Conservation (phyloP, 345 rosid genomes). For the Rhodomyrtus tomentosa region DNA sequence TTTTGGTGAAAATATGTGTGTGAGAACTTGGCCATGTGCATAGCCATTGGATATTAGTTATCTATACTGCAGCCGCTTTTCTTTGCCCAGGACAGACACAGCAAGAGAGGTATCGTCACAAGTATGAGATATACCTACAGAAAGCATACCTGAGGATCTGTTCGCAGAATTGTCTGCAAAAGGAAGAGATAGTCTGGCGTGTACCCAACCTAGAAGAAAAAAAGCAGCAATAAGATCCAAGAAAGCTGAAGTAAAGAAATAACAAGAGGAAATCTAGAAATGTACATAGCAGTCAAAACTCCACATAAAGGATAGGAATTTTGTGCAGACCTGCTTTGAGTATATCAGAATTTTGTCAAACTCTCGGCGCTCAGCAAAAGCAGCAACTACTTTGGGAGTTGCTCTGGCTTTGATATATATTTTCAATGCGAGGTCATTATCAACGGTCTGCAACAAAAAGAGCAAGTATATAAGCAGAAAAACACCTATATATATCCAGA, state of each 20-base stretch:
- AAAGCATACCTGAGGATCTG: conserved; percentile 81
- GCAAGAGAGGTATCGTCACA: not conserved
- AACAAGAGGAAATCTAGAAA: not conserved
- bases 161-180: conserved; percentile 89
- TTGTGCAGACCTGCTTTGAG: conserved; percentile 67
- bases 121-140: not conserved
- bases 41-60: not conserved
- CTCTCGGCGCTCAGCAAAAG: conserved; percentile 94
- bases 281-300: not conserved
- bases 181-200: conserved; percentile 96
- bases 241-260: not conserved
- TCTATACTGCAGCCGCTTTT: not conserved
- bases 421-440: conserved; percentile 90
- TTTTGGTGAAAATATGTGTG: not conserved
- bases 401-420: conserved; percentile 93
- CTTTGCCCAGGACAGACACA: not conserved
- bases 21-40: not conserved
- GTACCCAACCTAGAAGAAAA: conserved; percentile 64
- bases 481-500: not conserved
- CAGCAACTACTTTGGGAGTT: conserved; percentile 94
- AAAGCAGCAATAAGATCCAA: not conserved
- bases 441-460: conserved; percentile 54
- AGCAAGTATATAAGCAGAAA: not conserved
- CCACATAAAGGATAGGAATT: not conserved
- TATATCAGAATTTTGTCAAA: conserved; percentile 87